phyloP scores from a whole-genome alignment of 2,329 filamentous ascomycete genomes.

The Cercospora berteroae region DNA sequence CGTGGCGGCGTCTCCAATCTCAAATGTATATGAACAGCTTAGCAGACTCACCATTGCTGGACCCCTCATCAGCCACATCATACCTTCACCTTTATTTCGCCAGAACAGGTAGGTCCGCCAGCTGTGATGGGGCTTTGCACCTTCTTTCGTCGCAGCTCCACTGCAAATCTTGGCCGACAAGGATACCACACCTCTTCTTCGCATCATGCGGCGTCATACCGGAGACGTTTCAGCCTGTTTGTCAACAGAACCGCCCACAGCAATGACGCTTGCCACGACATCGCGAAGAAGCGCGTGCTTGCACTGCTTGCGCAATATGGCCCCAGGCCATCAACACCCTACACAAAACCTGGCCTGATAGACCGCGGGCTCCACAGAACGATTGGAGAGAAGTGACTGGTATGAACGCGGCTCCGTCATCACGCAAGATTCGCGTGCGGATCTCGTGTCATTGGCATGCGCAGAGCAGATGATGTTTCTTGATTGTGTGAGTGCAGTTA shows the following conservation, averaged over 20 bases:
- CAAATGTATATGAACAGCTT: background rate
- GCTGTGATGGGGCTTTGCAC: background rate
- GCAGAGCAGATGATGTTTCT: background rate
- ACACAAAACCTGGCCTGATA: conserved; percentile 1
- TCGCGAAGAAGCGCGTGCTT: background rate
- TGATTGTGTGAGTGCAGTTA: background rate
- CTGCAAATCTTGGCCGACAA: background rate
- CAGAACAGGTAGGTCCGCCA: background rate
- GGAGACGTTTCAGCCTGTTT: conserved; percentile 3
- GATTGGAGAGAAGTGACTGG: background rate
- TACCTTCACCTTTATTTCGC: background rate
- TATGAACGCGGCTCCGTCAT: background rate
- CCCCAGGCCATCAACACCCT: background rate
- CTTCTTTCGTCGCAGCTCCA: background rate
- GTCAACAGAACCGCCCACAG: conserved; percentile 3
- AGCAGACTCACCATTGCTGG: background rate
- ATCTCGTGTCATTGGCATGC: background rate
- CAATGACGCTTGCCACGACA: conserved; percentile 6
- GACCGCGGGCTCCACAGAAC: background rate
- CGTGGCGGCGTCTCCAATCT: background rate
- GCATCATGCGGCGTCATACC: background rate
- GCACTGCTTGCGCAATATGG: conserved; percentile 1
- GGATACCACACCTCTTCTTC: background rate
- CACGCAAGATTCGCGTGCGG: background rate
- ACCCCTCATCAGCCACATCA: conserved; percentile 4